phyloP scores from a whole-genome alignment of 108 stramenopile genomes.

The Schizochytrium sp. region DNA sequence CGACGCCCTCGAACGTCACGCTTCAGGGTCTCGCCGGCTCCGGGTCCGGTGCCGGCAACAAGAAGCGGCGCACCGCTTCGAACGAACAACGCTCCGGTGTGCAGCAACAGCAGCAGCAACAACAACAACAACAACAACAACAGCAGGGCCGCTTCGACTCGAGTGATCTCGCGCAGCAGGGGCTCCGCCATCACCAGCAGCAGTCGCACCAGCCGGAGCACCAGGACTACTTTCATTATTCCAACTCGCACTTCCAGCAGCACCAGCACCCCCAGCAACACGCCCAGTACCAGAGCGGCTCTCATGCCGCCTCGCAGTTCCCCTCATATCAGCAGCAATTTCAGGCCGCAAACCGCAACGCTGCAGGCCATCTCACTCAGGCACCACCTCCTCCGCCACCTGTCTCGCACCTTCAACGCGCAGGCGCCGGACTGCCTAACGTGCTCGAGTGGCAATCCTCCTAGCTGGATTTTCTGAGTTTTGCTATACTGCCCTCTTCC shows the following conservation, averaged over 20 bases:
- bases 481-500: no score
- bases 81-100: background rate
- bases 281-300: background rate
- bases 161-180: no score
- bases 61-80: background rate
- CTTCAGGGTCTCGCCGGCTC: background rate
- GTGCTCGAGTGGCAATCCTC: background rate
- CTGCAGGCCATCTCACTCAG: background rate
- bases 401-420: background rate
- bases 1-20: background rate
- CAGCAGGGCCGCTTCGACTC: background rate
- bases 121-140: background rate
- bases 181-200: no score
- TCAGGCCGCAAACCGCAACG: background rate
- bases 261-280: background rate
- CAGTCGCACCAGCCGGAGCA: background rate
- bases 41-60: background rate
- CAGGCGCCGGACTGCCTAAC: background rate
- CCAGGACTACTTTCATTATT: background rate
- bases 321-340: background rate
- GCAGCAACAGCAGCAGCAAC: background rate
- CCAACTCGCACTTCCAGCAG: background rate
- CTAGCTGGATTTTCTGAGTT: background rate
- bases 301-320: background rate
- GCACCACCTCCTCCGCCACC: background rate